Conservation (phyloP, 169 alveolate species). For the Prorocentrum cordatum region DNA sequence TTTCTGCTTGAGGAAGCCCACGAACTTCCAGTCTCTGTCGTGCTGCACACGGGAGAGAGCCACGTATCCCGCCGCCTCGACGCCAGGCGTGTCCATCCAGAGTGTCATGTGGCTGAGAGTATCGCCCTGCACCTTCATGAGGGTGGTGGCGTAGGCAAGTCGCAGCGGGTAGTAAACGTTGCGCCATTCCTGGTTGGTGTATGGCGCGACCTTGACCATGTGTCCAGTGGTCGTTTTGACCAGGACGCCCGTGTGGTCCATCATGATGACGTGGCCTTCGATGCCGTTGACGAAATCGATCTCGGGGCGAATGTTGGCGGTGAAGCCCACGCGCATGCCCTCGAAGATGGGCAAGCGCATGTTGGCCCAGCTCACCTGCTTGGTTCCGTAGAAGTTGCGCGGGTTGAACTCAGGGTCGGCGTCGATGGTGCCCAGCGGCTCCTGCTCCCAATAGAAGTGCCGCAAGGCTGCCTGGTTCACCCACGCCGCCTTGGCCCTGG, state of each 20-base stretch:
- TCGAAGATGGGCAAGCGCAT: background rate
- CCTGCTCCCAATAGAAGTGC: background rate
- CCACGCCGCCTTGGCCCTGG: background rate
- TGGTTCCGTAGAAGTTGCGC: background rate
- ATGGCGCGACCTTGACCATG: background rate
- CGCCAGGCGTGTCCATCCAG: background rate
- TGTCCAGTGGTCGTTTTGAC: background rate
- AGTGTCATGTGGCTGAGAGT: background rate
- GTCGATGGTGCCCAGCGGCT: background rate
- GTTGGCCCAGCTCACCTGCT: background rate
- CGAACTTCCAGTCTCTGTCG: background rate
- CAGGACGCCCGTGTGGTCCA: background rate
- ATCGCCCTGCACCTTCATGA: conserved; percentile 13
- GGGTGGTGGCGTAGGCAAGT: background rate
- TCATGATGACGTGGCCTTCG: background rate
- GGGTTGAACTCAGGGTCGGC: conserved; percentile 15
- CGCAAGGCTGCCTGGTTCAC: background rate
- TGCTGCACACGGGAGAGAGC: conserved; percentile 8
- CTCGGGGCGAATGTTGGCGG: background rate
- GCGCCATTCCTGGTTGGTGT: background rate
- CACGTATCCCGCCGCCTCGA: conserved; percentile 6
- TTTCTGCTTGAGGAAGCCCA: background rate
- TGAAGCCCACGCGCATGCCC: background rate
- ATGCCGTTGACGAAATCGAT: background rate
- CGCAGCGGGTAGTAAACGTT: background rate